phyloP scores from a whole-genome alignment of 2,329 filamentous ascomycete species.

The Colletotrichum australisinense region DNA sequence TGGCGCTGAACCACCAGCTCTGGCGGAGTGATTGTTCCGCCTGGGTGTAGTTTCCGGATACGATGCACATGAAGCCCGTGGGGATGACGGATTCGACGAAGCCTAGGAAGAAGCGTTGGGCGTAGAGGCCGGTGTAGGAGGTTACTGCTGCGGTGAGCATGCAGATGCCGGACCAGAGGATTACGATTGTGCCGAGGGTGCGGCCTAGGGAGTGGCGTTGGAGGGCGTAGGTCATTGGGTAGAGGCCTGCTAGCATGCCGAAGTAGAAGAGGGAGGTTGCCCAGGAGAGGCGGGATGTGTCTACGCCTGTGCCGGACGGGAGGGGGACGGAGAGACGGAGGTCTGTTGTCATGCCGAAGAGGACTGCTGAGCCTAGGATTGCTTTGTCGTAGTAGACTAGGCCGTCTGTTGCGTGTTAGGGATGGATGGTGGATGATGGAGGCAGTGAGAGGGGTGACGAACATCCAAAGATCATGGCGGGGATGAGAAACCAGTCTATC shows the following conservation, averaged over 20 bases:
- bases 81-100: conserved; percentile 74
- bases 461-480: conserved; percentile 70
- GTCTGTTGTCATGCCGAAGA: conserved; percentile 82
- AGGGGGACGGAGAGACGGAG: conserved; percentile 67
- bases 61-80: conserved; percentile 74
- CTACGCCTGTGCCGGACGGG: conserved; percentile 56
- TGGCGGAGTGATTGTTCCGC: conserved; percentile 72
- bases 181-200: conserved; percentile 71
- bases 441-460: neutral
- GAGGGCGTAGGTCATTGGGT: conserved; percentile 77
- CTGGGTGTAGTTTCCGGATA: conserved; percentile 73
- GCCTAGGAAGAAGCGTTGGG: conserved; percentile 73
- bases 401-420: conserved; percentile 40
- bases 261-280: conserved; percentile 86
- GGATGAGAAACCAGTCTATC: conserved; percentile 75
- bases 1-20: conserved; percentile 74
- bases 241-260: conserved; percentile 79
- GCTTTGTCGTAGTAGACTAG: conserved; percentile 66
- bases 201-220: conserved; percentile 76
- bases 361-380: conserved; percentile 77
- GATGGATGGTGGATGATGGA: neutral
- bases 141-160: conserved; percentile 77
- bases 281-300: conserved; percentile 79
- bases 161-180: conserved; percentile 75
- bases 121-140: conserved; percentile 71